Evolutionary conservation across 345 rosid species (phyloP).

Genomic region (Hevea brasiliensis): DNA sequence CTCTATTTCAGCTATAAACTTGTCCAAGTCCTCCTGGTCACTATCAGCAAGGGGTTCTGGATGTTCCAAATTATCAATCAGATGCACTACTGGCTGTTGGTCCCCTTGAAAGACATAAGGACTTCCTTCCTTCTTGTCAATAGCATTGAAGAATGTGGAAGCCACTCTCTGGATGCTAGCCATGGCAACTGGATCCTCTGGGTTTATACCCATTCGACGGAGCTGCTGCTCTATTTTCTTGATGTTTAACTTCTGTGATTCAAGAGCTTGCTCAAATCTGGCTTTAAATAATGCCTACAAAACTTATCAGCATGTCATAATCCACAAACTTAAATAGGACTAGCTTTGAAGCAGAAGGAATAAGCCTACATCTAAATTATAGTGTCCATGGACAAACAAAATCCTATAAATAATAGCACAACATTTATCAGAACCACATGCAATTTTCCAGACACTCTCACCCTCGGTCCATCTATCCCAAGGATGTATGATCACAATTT

Average conservation of each 20-base stretch:
- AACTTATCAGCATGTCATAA: conserved; percentile 1
- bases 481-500: neutral
- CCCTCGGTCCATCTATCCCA: neutral
- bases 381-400: neutral
- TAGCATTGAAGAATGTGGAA: conserved; percentile 93
- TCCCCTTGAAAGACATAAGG: conserved; percentile 84
- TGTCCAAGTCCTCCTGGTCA: conserved; percentile 93
- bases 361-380: neutral
- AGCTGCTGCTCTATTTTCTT: conserved; percentile 92
- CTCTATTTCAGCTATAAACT: conserved; percentile 88
- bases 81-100: conserved; percentile 30
- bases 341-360: neutral
- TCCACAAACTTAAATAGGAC: neutral
- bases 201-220: conserved; percentile 79
- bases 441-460: neutral
- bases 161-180: conserved; percentile 98
- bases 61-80: conserved; percentile 28
- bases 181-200: conserved; percentile 99
- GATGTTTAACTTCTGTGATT: conserved; percentile 94
- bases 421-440: too few species aligned
- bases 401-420: neutral
- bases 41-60: conserved; percentile 66
- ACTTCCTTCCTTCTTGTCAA: conserved; percentile 89
- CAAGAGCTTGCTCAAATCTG: conserved; percentile 98
- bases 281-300: conserved; percentile 95